These are phyloP conservation scores for Xenoacremonium recifei DNA, from an alignment of 2,329 filamentous ascomycete genomes.

Conservation along the genomic window DNA sequence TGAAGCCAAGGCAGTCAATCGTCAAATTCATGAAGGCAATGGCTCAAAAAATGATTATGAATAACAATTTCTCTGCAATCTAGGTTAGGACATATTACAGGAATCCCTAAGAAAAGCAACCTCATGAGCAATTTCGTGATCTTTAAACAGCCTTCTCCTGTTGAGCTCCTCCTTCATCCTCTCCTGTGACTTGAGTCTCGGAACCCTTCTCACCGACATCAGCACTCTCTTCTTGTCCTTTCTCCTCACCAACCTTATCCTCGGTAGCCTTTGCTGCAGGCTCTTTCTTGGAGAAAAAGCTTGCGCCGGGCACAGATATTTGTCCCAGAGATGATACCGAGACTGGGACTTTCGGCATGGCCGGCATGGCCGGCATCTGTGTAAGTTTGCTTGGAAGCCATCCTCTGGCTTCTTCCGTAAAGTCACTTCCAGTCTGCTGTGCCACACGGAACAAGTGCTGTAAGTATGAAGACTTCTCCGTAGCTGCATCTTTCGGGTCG, in stretches of 20 bases:
- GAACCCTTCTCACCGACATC: background rate
- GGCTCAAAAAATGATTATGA: no score
- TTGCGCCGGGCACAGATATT: conserved; percentile 31
- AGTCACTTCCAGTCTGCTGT: conserved; percentile 45
- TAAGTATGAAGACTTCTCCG: conserved; percentile 43
- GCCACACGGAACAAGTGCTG: conserved; percentile 49
- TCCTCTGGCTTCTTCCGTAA: conserved; percentile 33
- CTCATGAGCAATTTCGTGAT: no score
- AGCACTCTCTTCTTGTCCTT: background rate
- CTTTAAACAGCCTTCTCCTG: no score
- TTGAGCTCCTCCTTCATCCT: no score
- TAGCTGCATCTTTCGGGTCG: conserved; percentile 34
- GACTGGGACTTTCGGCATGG: conserved; percentile 25
- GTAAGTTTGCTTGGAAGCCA: conserved; percentile 44
- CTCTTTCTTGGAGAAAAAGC: conserved; percentile 28
- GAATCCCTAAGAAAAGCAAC: no score
- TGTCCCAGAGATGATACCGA: conserved; percentile 29
- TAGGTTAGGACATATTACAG: no score
- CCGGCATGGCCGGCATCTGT: conserved; percentile 33
- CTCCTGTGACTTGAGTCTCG: no score
- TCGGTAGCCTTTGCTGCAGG: background rate
- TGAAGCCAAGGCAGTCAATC: no score
- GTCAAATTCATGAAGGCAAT: no score
- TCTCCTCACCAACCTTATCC: background rate
- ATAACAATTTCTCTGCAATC: no score